Percentiles rank a stretch among this genome's conserved stretches.
Evolutionary conservation across 371 early-diverging fungal species (phyloP).

Genomic region (Chytridium lagenaria): DNA sequence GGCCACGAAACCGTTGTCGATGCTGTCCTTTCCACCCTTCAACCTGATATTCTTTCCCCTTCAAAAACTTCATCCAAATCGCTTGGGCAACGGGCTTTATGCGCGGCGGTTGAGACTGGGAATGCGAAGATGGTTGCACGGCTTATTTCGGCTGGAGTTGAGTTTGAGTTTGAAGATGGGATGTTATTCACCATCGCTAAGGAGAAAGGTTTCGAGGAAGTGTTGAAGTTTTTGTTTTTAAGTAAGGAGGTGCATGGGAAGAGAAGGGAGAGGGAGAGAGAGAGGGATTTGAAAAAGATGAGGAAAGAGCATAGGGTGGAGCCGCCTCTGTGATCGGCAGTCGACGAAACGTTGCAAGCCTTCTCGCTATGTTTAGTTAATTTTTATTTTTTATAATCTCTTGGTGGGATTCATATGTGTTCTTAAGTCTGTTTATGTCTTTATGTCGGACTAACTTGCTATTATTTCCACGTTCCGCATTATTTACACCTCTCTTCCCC

Average conservation of each 20-base stretch:
- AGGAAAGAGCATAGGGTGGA: slow-evolving; percentile 11
- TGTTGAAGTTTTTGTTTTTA: slow-evolving; percentile 23
- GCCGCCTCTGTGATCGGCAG: neutral
- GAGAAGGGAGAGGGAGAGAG: neutral
- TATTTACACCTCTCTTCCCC: no score
- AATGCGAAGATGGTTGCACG: slow-evolving; percentile 35
- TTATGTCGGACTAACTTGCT: neutral
- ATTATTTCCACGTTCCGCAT: no score
- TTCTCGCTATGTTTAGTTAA: neutral
- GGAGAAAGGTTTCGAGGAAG: slow-evolving; percentile 25
- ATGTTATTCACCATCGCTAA: slow-evolving; percentile 18
- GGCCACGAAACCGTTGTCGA: slow-evolving; percentile 37
- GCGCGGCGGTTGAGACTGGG: slow-evolving; percentile 19
- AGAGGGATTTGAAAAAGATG: neutral
- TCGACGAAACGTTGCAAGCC: neutral
- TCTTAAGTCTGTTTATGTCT: neutral
- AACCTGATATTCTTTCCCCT: slow-evolving; percentile 24
- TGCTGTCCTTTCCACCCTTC: slow-evolving; percentile 28
- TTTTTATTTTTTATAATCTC: neutral
- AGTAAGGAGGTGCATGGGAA: slow-evolving; percentile 14
- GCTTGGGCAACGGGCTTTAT: slow-evolving; percentile 14
- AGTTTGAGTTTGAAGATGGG: slow-evolving; percentile 19
- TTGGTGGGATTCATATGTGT: neutral
- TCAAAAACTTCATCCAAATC: neutral
- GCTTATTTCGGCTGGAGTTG: slow-evolving; percentile 29